Evolutionary conservation across 805 yeast genomes (phyloP), one percentile per base, ranked within the genome.

Genomic region (Saccharomycopsis fibuligera): DNA sequence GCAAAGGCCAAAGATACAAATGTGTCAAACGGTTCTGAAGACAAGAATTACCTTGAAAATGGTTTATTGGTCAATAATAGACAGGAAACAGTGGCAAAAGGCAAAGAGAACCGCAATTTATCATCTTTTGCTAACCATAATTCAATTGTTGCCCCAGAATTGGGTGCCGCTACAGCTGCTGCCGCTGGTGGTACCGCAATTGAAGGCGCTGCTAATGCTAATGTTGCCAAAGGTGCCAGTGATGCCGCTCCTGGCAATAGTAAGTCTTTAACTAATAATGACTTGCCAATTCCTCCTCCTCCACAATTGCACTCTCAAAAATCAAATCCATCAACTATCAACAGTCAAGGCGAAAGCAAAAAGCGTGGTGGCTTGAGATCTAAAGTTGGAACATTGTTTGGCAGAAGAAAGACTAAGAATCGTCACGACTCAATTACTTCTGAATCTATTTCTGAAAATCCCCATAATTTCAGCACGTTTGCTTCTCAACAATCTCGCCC

Each of bases 371-470:
- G 72, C 41, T 63, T 86, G 57, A 78, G 78, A 63, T 83, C 89
- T 4, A 79, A 69, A 58, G 83, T 86, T 49, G 95, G 95, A 8
- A 82, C 93, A 0, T 76, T 86, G 54, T 79, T 86, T 58, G 75
- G 79, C 55, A 81, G 77, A 62, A 79, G 78, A 58, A 69, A 71
- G 30, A 45, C 37, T 39, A 53, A 35, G 48, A 41, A 22, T 19
- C 49, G 45, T 17, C 37, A 49, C 22, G 54, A 54, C 22, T 25
- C 41, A 8, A 42, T 45, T 8, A 21, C 44, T 19, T 48, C 48
- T 37, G 27, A 42, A n/a, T 30, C 48, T 6, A 35, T 38, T 16
- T 10, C n/a, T 22, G 41, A 37, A 17, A 24, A 35, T 12, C n/a
- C n/a, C n/a, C n/a, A n/a, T n/a, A n/a, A n/a, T n/a, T n/a, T n/a